Evolutionary conservation across 2,329 filamentous ascomycete genomes (phyloP).

Genomic region (Colletotrichum sp.): DNA sequence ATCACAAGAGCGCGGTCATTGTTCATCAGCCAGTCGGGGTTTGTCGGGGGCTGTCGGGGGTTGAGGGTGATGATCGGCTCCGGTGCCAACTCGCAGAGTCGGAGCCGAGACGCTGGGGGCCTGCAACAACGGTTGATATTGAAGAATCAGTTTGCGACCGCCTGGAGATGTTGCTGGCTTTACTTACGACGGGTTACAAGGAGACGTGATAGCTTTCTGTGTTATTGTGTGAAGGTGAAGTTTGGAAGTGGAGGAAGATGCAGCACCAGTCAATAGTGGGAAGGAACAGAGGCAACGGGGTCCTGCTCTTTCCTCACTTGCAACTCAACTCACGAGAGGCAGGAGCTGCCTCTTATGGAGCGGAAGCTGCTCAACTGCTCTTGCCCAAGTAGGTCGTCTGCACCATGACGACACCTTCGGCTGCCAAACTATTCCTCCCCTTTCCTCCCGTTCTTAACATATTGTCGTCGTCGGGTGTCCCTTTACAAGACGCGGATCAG

Average conservation of each 20-base stretch:
- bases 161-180: not conserved
- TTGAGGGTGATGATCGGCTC: not conserved
- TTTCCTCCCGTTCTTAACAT: not conserved
- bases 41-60: not conserved
- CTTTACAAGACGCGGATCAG: not conserved
- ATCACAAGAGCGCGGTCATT: not conserved
- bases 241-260: not conserved
- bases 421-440: not conserved
- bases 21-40: not conserved
- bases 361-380: not conserved
- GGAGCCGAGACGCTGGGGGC: not conserved
- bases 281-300: not conserved
- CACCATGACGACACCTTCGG: not conserved
- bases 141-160: not conserved
- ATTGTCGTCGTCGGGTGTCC: not conserved
- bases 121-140: not conserved
- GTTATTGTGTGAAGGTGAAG: not conserved
- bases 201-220: not conserved
- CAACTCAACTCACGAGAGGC: not conserved
- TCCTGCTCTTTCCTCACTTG: not conserved
- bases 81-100: not conserved
- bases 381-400: not conserved
- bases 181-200: not conserved
- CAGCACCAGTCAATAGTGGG: not conserved
- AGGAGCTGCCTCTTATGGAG: not conserved